A percentile compares a stretch with the other conserved stretches of the same genome.
These are phyloP conservation scores for Draba incana DNA, from an alignment of 345 rosid species.

Conservation along the genomic window DNA sequence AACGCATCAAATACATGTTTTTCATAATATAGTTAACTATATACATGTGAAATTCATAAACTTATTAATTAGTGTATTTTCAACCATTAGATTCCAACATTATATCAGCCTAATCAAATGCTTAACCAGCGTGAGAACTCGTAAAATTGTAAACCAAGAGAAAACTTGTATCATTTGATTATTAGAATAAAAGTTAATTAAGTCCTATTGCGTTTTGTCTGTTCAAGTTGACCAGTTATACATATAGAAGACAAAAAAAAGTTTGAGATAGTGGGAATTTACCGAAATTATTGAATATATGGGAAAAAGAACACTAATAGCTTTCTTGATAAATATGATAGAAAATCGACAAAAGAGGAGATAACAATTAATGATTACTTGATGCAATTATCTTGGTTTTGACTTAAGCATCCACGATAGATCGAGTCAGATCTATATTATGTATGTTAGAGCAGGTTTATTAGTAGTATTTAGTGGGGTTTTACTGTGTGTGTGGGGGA, in stretches of 20 bases:
- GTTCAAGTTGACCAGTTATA: slow-evolving; percentile 42
- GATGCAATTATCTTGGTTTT: slow-evolving; percentile 28
- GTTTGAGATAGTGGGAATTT: slow-evolving; percentile 40
- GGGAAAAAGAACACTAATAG: slow-evolving; percentile 24
- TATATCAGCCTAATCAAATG: slow-evolving; percentile 1
- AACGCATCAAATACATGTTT: slow-evolving; percentile 28
- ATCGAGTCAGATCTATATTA: slow-evolving; percentile 4
- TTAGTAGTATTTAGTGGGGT: no score
- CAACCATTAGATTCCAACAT: background rate
- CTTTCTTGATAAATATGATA: slow-evolving; percentile 12
- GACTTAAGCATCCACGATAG: slow-evolving; percentile 22
- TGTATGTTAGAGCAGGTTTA: no score
- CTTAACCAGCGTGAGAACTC: slow-evolving; percentile 13
- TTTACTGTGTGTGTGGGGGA: no score
- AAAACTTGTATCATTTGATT: slow-evolving; percentile 5
- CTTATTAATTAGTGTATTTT: no score
- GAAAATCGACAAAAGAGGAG: slow-evolving; percentile 24
- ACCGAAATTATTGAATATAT: slow-evolving; percentile 29
- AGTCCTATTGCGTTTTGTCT: slow-evolving; percentile 30
- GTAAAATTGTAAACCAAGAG: background rate
- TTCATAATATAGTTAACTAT: no score
- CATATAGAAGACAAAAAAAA: slow-evolving; percentile 15
- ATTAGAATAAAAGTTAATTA: background rate
- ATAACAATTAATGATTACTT: slow-evolving; percentile 33
- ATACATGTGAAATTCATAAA: no score